Conservation (phyloP, 2,329 filamentous ascomycete genomes). For the Penicillium sp. region DNA sequence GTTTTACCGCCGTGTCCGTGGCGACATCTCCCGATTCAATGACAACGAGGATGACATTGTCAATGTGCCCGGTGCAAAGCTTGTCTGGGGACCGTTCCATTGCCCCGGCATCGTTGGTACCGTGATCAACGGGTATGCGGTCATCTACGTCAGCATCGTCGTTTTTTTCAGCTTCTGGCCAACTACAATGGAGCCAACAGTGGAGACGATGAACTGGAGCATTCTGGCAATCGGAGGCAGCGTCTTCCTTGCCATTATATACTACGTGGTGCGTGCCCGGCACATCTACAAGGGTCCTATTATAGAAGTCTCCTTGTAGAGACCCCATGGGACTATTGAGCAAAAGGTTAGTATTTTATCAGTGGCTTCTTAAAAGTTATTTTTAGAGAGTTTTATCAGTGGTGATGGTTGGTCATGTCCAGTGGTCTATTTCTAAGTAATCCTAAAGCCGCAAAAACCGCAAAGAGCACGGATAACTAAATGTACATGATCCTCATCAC, state of each 20-base stretch:
- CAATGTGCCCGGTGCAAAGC: slow-evolving; percentile 19
- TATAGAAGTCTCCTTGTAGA: slow-evolving; percentile 15
- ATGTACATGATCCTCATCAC: too few relatives aligned
- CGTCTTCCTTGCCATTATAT: slow-evolving; percentile 39
- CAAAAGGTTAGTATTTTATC: too few relatives aligned
- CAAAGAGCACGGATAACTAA: too few relatives aligned
- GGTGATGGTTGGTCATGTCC: too few relatives aligned
- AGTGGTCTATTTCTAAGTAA: too few relatives aligned
- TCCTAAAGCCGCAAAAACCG: too few relatives aligned
- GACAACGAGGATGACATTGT: slow-evolving; percentile 34
- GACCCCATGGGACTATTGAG: too few relatives aligned
- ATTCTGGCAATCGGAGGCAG: slow-evolving; percentile 41
- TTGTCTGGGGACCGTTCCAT: slow-evolving; percentile 27
- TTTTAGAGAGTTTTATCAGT: too few relatives aligned
- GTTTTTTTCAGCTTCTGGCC: slow-evolving; percentile 52
- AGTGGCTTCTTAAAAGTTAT: too few relatives aligned
- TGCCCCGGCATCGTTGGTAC: slow-evolving; percentile 44
- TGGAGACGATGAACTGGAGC: slow-evolving; percentile 50
- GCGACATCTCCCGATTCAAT: slow-evolving; percentile 29
- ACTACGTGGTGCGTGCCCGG: slow-evolving; percentile 36
- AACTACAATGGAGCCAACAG: slow-evolving; percentile 33
- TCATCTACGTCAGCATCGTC: slow-evolving; percentile 44
- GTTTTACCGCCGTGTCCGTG: slow-evolving; percentile 41
- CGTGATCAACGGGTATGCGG: slow-evolving; percentile 43
- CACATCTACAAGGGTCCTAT: slow-evolving; percentile 33